A percentile compares a stretch with the other conserved stretches of the same genome.
These are phyloP conservation scores for Peniophora sp. DNA, from an alignment of 1,284 basidiomycete genomes.

Conservation along the genomic window DNA sequence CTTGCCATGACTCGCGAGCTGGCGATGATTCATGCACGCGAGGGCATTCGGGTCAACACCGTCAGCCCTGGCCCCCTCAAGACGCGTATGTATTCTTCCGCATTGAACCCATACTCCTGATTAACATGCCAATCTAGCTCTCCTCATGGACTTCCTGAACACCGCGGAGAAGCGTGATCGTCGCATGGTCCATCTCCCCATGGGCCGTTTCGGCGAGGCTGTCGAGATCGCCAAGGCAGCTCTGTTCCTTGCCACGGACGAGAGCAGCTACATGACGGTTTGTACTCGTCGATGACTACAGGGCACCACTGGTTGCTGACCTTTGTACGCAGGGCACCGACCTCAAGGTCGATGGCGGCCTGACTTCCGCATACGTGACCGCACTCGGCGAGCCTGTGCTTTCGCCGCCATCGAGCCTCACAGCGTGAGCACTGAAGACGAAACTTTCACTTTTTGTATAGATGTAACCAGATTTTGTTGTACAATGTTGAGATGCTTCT, in stretches of 20 bases:
- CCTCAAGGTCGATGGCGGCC: constrained; percentile 90
- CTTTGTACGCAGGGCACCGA: constrained; percentile 66
- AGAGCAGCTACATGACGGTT: constrained; percentile 81
- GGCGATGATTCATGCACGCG: constrained; percentile 94
- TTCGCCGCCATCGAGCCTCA: constrained; percentile 57
- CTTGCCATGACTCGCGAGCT: constrained; percentile 97
- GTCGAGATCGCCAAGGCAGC: constrained; percentile 90
- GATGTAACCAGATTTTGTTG: no score
- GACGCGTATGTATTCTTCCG: constrained; percentile 65
- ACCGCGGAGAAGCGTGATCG: constrained; percentile 94
- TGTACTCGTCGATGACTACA: constrained; percentile 17
- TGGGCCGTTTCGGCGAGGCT: constrained; percentile 96
- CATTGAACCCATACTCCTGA: background rate
- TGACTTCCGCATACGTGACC: constrained; percentile 86
- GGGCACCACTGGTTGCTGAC: constrained; percentile 8
- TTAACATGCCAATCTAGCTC: constrained; percentile 37
- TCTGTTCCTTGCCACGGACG: constrained; percentile 81
- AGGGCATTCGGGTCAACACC: constrained; percentile 93
- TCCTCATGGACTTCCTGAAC: constrained; percentile 97
- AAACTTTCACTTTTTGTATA: no score
- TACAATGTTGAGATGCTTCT: no score
- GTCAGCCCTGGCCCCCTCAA: constrained; percentile 93
- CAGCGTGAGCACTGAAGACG: background rate
- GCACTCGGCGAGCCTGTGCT: constrained; percentile 63
- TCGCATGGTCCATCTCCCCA: constrained; percentile 85